Percentiles rank a stretch among this genome's conserved stretches.
Conservation (phyloP, 352 stramenopile species). For the Globisporangium perplexum region DNA sequence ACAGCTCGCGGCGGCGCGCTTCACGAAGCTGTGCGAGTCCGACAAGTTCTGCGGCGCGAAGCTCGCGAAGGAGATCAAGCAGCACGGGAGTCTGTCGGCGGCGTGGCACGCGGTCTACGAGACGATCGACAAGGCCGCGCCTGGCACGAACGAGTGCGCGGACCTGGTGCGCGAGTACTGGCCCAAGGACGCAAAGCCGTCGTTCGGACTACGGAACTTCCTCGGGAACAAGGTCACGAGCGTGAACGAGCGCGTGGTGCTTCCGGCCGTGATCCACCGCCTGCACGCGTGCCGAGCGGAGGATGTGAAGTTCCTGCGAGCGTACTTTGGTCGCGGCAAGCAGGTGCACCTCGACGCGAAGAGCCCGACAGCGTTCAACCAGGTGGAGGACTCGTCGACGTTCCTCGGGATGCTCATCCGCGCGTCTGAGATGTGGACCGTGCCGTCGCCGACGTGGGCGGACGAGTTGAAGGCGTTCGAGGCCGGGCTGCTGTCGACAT, state of each 20-base stretch:
- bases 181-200: neutral
- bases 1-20: neutral
- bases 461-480: constrained; percentile 3
- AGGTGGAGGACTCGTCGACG: constrained; percentile 2
- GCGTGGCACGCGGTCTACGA: constrained; percentile 5
- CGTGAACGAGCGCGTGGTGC: neutral
- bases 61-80: constrained; percentile 9
- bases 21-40: constrained; percentile 6
- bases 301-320: constrained; percentile 4
- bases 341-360: neutral
- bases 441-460: constrained; percentile 10
- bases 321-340: neutral
- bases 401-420: constrained; percentile 11
- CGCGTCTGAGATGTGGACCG: constrained; percentile 14
- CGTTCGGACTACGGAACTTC: neutral
- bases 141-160: neutral
- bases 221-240: neutral
- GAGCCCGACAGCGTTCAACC: constrained; percentile 1
- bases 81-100: constrained; percentile 2
- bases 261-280: constrained; percentile 7
- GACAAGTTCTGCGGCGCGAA: constrained; percentile 8
- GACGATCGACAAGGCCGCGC: neutral
- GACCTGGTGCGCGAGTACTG: neutral
- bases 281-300: neutral
- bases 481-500: constrained; percentile 2